Percentiles rank a stretch among this genome's conserved stretches.
Evolutionary conservation across 1,284 basidiomycete species (phyloP).

Genomic region (Sporisorium exsertum): DNA sequence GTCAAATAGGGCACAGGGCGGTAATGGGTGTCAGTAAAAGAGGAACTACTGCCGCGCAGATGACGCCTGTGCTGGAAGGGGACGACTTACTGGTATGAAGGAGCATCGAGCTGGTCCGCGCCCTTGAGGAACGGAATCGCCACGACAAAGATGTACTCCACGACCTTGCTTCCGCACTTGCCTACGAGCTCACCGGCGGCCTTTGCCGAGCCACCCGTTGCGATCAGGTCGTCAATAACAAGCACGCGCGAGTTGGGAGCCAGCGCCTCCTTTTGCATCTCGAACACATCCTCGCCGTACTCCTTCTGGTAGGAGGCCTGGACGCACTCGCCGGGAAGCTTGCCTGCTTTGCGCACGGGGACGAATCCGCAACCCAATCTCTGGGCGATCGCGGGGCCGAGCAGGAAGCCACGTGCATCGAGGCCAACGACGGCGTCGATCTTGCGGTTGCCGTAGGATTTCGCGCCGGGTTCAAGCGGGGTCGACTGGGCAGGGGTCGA

Average conservation of each 20-base stretch:
- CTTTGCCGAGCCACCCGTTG: slow-evolving; percentile 93
- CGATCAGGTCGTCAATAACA: slow-evolving; percentile 94
- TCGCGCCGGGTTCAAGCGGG: slow-evolving; percentile 44
- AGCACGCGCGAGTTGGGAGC: slow-evolving; percentile 83
- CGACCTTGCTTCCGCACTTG: slow-evolving; percentile 82
- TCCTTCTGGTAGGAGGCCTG: slow-evolving; percentile 89
- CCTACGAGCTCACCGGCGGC: slow-evolving; percentile 91
- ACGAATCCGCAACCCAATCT: slow-evolving; percentile 94
- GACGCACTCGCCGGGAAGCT: slow-evolving; percentile 88
- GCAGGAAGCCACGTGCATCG: slow-evolving; percentile 94
- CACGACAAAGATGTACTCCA: slow-evolving; percentile 96
- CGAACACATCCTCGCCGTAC: slow-evolving; percentile 95
- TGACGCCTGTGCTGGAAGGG: background rate
- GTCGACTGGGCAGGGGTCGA: slow-evolving; percentile 11
- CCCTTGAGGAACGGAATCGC: slow-evolving; percentile 87
- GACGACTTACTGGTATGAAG: slow-evolving; percentile 73
- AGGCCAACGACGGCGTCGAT: slow-evolving; percentile 95
- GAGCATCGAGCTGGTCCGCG: slow-evolving; percentile 82
- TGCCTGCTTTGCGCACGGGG: slow-evolving; percentile 92
- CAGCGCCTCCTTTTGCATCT: slow-evolving; percentile 92
- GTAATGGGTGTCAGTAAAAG: background rate
- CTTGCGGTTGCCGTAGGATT: slow-evolving; percentile 67
- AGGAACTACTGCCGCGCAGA: background rate
- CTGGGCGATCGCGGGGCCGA: slow-evolving; percentile 91
- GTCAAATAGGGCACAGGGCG: background rate